Evolutionary conservation across 495 filamentous ascomycete species (phyloP).

Genomic region (Podospora comata): DNA sequence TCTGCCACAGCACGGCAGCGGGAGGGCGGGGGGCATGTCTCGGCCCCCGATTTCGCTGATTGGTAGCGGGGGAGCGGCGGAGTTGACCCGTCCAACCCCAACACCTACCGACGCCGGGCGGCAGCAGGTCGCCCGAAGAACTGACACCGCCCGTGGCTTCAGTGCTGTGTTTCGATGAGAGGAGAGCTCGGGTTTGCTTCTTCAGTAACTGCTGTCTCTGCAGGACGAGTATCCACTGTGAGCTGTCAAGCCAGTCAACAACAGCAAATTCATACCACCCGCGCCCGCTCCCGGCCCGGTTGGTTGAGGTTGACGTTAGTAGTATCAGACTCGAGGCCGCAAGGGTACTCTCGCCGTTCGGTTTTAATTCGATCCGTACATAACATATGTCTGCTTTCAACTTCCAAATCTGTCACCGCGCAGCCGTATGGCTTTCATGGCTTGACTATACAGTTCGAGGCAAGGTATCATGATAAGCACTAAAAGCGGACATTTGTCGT

Average conservation of each 20-base stretch:
- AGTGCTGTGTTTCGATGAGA: not conserved
- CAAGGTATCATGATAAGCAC: not conserved
- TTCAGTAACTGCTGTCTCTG: no score
- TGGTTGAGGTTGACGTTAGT: not conserved
- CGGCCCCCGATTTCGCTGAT: not conserved
- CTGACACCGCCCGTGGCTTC: not conserved
- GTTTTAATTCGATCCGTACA: no score
- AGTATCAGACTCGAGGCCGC: not conserved
- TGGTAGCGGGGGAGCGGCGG: not conserved
- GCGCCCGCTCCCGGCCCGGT: no score
- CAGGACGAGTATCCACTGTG: no score
- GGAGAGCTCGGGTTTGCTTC: no score
- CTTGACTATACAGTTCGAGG: not conserved
- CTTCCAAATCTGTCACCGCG: no score
- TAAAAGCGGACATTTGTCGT: not conserved
- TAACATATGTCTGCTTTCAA: no score
- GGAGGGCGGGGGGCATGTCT: conserved; percentile 5
- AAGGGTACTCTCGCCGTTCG: not conserved
- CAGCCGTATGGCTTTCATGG: not conserved
- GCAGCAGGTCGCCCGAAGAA: not conserved
- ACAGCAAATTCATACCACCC: no score
- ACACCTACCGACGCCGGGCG: not conserved
- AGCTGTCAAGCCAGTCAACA: no score
- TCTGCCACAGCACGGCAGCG: not conserved
- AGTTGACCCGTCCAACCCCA: not conserved